Percentiles rank a stretch among this genome's conserved stretches.
Conservation (phyloP, 192 early-diverging fungal genomes). For the Geranomyces michiganensis region DNA sequence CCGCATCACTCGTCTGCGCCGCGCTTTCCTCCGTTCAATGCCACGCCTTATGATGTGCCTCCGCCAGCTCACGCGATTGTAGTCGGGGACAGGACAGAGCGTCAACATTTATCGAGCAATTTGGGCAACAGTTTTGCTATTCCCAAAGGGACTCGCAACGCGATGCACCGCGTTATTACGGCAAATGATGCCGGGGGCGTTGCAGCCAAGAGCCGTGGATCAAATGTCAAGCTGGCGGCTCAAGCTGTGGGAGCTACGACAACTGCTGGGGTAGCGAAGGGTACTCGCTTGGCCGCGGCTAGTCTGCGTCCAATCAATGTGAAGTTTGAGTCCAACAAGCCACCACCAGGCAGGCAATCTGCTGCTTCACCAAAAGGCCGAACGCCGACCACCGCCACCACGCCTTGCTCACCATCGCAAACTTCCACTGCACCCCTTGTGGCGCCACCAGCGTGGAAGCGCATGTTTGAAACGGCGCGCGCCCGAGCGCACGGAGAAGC, state of each 20-base stretch:
- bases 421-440: background rate
- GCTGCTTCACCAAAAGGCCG: background rate
- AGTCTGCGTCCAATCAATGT: background rate
- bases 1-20: slow-evolving; percentile 9
- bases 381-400: background rate
- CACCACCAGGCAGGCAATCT: background rate
- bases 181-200: background rate
- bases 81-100: slow-evolving; percentile 1
- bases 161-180: slow-evolving; percentile 17
- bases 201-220: background rate
- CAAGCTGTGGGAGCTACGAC: slow-evolving; percentile 27
- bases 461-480: slow-evolving; percentile 30
- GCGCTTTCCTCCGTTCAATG: background rate
- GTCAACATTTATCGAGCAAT: slow-evolving; percentile 14
- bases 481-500: slow-evolving; percentile 1
- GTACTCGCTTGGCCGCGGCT: background rate
- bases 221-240: background rate
- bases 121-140: slow-evolving; percentile 34
- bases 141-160: slow-evolving; percentile 26
- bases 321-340: background rate
- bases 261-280: background rate
- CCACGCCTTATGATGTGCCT: slow-evolving; percentile 13
- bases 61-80: background rate
- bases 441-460: slow-evolving; percentile 21
- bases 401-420: background rate